Evolutionary conservation across 2,329 filamentous ascomycete genomes (phyloP).

Genomic region (Pseudocercospora crystallina): DNA sequence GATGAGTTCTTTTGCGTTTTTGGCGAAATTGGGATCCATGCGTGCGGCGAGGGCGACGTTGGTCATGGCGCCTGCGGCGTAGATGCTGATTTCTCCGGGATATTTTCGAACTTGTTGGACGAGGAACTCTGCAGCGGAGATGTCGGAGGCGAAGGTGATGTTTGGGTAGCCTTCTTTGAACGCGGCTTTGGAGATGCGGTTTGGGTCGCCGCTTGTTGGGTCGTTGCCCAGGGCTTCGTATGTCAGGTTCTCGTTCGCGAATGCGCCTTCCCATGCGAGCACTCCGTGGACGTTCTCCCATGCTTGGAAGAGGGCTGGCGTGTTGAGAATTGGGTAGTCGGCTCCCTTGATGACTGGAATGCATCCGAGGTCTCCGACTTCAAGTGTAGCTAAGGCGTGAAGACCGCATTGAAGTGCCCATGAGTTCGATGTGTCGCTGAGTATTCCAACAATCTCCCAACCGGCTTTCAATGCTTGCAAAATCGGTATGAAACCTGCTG

Average conservation of each 20-base stretch:
- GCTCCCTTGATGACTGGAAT: constrained; percentile 51
- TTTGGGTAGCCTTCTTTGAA: constrained; percentile 51
- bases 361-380: constrained; percentile 48
- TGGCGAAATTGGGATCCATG: constrained; percentile 49
- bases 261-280: constrained; percentile 49
- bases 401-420: constrained; percentile 49
- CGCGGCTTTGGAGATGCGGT: constrained; percentile 41
- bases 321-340: constrained; percentile 51
- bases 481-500: constrained; percentile 45
- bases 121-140: constrained; percentile 48
- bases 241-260: constrained; percentile 45
- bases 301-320: constrained; percentile 42
- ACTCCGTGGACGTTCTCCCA: constrained; percentile 48
- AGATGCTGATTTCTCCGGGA: constrained; percentile 52
- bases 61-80: constrained; percentile 48
- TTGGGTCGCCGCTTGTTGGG: constrained; percentile 48
- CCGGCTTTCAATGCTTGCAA: constrained; percentile 47
- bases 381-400: constrained; percentile 49
- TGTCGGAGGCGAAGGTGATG: constrained; percentile 40
- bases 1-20: constrained; percentile 47
- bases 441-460: constrained; percentile 46
- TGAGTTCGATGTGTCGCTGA: constrained; percentile 45
- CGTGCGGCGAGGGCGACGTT: constrained; percentile 51
- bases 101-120: constrained; percentile 48
- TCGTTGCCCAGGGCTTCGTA: constrained; percentile 45